Percentiles rank a stretch among this genome's conserved stretches.
Evolutionary conservation across 163 green algal genomes (phyloP).

Genomic region (Chloromonas sp.): DNA sequence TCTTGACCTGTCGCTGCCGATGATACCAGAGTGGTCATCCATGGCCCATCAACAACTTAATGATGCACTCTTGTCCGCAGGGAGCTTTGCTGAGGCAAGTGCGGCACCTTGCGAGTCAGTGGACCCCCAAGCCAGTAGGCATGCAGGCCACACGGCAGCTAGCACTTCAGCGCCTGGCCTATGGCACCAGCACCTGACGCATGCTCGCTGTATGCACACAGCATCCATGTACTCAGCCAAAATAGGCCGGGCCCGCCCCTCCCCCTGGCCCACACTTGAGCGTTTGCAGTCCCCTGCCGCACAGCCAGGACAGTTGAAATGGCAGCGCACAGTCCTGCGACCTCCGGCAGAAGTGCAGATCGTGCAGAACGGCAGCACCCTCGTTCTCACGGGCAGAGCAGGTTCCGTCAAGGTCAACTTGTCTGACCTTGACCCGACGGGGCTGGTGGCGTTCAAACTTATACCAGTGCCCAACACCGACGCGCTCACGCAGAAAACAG

Average conservation of each 20-base stretch:
- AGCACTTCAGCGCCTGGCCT: no score
- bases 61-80: no score
- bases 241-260: neutral
- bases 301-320: neutral
- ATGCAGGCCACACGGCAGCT: no score
- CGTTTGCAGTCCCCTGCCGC: neutral
- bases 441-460: slow-evolving; percentile 36
- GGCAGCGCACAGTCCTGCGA: slow-evolving; percentile 10
- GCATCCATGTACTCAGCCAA: neutral
- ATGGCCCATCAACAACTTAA: no score
- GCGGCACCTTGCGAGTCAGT: no score
- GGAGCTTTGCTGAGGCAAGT: no score
- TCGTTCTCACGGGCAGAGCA: slow-evolving; percentile 31
- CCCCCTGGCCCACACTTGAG: neutral
- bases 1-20: no score
- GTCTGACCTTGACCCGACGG: slow-evolving; percentile 40
- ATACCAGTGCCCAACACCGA: neutral
- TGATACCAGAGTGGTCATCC: no score
- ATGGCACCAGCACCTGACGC: no score
- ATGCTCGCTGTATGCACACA: neutral
- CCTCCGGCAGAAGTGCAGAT: slow-evolving; percentile 21
- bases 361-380: slow-evolving; percentile 1
- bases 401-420: slow-evolving; percentile 33
- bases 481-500: no score
- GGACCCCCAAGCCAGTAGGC: no score